Evolutionary conservation across 2,329 filamentous ascomycete species (phyloP).

Genomic region (Phialocephala subalpina): DNA sequence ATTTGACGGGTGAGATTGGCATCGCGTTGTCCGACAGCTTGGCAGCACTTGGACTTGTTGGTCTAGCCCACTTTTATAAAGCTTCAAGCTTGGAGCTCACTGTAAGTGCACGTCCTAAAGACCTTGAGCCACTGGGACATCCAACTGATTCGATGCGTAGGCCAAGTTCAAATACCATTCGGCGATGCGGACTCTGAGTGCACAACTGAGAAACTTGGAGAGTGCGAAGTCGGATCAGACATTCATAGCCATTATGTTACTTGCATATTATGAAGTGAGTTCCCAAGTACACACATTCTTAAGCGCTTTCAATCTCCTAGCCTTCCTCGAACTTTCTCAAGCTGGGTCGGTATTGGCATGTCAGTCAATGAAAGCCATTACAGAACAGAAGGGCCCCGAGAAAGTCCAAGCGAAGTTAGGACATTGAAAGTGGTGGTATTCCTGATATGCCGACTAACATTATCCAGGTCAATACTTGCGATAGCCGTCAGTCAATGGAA

Average conservation of each 20-base stretch:
- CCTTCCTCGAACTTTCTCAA: too few relatives aligned
- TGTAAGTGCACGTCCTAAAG: not conserved
- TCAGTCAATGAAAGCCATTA: too few relatives aligned
- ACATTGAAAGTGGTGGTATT: too few relatives aligned
- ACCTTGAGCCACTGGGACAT: not conserved
- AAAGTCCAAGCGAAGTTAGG: too few relatives aligned
- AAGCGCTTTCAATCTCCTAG: too few relatives aligned
- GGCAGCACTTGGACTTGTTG: slow-evolving; percentile 35
- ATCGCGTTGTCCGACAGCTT: slow-evolving; percentile 33
- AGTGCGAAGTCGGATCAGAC: slow-evolving; percentile 39
- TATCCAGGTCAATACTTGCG: slow-evolving; percentile 37
- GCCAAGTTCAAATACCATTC: slow-evolving; percentile 34
- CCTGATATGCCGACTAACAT: too few relatives aligned
- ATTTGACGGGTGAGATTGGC: slow-evolving; percentile 55
- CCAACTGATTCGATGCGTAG: not conserved
- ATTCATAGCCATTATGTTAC: slow-evolving; percentile 37
- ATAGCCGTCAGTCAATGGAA: slow-evolving; percentile 50
- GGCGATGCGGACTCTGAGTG: slow-evolving; percentile 30
- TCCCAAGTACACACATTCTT: too few relatives aligned
- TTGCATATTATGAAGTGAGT: slow-evolving; percentile 39
- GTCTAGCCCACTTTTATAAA: slow-evolving; percentile 37
- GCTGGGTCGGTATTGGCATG: too few relatives aligned
- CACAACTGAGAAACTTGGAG: slow-evolving; percentile 29
- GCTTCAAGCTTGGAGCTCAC: slow-evolving; percentile 26
- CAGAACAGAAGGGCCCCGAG: too few relatives aligned